These are phyloP conservation scores for Phragmites australis DNA, from an alignment of 176 grass and related monocot genomes.

Conservation along the genomic window DNA sequence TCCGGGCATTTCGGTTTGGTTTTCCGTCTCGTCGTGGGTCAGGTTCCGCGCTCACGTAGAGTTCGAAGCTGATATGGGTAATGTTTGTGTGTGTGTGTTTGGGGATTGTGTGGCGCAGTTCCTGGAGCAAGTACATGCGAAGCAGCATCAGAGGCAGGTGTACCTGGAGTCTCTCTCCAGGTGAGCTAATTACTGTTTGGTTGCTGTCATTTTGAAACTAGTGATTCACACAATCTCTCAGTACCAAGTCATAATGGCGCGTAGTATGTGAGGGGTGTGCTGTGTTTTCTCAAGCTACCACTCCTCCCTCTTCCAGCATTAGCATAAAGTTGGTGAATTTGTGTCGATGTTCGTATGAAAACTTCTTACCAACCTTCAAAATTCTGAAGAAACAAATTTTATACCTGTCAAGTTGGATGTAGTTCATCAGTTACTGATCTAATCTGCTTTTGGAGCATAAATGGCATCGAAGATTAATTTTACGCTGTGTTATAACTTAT, in stretches of 20 bases:
- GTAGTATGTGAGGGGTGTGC: not conserved
- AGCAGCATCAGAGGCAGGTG: constrained; percentile 44
- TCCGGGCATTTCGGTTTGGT: not conserved
- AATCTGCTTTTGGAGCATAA: not conserved
- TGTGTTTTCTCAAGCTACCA: not conserved
- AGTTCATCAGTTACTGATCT: not conserved
- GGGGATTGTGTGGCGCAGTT: constrained; percentile 31
- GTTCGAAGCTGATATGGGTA: not conserved
- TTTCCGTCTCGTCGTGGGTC: not conserved
- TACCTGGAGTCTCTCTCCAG: constrained; percentile 37
- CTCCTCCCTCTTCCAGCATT: not conserved
- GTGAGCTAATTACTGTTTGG: constrained; percentile 15
- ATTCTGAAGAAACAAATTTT: not conserved
- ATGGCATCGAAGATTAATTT: not conserved
- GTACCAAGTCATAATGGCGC: not conserved
- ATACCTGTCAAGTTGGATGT: not conserved
- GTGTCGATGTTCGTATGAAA: not conserved
- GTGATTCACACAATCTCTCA: not conserved
- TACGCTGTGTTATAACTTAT: not conserved
- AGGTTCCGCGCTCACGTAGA: not conserved
- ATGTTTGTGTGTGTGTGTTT: not conserved
- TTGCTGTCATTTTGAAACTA: not conserved
- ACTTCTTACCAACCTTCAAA: not conserved
- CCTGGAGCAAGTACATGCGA: constrained; percentile 35
- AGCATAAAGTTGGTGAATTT: not conserved